A percentile compares a stretch with the other conserved stretches of the same genome.
Evolutionary conservation across 495 filamentous ascomycete species (phyloP).

Genomic region (Aspergillus leporis): DNA sequence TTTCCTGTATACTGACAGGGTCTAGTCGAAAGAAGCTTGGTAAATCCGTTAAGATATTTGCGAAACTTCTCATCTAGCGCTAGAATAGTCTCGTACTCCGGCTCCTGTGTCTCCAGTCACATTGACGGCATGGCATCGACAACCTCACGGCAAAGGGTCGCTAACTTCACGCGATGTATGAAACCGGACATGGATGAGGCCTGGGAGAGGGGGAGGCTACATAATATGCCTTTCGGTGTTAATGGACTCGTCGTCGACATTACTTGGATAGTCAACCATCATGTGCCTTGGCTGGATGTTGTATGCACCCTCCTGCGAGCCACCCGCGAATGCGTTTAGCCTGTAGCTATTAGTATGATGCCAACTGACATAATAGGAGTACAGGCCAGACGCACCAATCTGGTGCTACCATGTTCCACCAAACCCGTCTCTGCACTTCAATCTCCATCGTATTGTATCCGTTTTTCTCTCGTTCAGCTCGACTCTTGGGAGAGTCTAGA

Average conservation of each 20-base stretch:
- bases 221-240: conserved; percentile 12
- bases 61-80: conserved; percentile 26
- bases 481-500: conserved; percentile 25
- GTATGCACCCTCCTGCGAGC: conserved; percentile 30
- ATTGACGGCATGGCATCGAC: conserved; percentile 30
- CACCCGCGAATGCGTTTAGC: conserved; percentile 28
- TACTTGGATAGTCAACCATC: conserved; percentile 30
- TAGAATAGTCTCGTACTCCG: conserved; percentile 27
- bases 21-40: conserved; percentile 27
- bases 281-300: conserved; percentile 32
- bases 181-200: conserved; percentile 29
- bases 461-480: conserved; percentile 24
- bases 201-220: conserved; percentile 15
- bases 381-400: conserved; percentile 27
- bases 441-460: conserved; percentile 30
- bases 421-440: conserved; percentile 32
- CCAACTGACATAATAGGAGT: background rate
- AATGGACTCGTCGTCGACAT: conserved; percentile 31
- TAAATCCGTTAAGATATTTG: conserved; percentile 15
- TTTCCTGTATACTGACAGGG: conserved; percentile 23
- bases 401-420: conserved; percentile 36
- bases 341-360: conserved; percentile 15
- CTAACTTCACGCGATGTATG: conserved; percentile 22
- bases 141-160: conserved; percentile 30
- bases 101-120: conserved; percentile 20